Evolutionary conservation across 306 rosid species (phyloP).

Genomic region (Phaseolus lunatus): DNA sequence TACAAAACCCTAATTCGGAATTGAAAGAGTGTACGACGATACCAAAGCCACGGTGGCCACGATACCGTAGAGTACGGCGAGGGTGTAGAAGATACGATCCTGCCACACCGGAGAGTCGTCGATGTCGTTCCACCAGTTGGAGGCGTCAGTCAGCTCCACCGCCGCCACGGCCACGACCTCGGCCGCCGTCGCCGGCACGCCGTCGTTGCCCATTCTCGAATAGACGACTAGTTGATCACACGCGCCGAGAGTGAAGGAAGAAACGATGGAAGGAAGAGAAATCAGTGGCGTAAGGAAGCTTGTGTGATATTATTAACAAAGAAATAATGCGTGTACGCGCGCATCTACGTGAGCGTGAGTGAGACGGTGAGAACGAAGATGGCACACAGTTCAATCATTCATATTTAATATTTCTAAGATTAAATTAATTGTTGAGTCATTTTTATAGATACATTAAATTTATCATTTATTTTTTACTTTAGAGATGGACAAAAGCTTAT

Average conservation of each 20-base stretch:
- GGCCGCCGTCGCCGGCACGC: conserved; percentile 41
- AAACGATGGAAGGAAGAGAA: not conserved
- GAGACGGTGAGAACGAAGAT: not conserved
- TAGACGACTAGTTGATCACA: conserved; percentile 5
- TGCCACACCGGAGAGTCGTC: conserved; percentile 76
- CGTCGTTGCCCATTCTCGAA: conserved; percentile 51
- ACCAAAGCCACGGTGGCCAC: conserved; percentile 86
- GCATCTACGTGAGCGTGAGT: not conserved
- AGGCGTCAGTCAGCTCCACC: conserved; percentile 57
- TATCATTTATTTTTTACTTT: too few relatives aligned
- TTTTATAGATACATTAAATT: too few relatives aligned
- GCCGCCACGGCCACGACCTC: conserved; percentile 58
- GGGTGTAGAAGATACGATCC: conserved; percentile 72
- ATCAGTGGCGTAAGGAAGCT: not conserved
- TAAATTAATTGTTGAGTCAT: too few relatives aligned
- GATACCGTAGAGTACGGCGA: conserved; percentile 74
- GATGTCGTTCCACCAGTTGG: conserved; percentile 81
- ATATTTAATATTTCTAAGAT: too few relatives aligned
- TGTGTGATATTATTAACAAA: not conserved
- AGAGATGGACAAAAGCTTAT: too few relatives aligned
- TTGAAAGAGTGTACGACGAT: not conserved
- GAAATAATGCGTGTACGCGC: not conserved
- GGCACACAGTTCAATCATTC: too few relatives aligned
- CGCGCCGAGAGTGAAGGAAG: conserved; percentile 9
- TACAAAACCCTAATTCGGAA: conserved; percentile 38